phyloP scores from a whole-genome alignment of 257 asterid species.

The Petunia secreta region DNA sequence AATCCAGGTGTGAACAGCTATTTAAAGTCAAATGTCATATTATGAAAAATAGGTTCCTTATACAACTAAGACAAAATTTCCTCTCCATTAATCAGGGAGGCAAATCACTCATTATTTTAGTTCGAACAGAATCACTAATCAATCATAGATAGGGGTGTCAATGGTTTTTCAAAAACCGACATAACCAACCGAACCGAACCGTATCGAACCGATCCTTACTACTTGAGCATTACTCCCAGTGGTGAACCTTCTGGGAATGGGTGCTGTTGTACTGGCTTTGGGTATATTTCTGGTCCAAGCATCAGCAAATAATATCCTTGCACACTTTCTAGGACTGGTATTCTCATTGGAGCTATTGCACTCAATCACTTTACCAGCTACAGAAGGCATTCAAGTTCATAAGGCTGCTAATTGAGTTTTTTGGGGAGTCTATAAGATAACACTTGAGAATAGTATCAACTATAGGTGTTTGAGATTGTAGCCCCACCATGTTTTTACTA shows the following conservation, averaged over 20 bases:
- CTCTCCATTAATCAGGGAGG: too few relatives aligned
- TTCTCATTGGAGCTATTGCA: constrained; percentile 89
- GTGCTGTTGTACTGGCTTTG: constrained; percentile 90
- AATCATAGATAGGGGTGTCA: too few relatives aligned
- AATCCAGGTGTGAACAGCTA: too few relatives aligned
- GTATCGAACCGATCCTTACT: too few relatives aligned
- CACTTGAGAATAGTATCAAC: background rate
- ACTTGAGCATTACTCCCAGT: background rate
- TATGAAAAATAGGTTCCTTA: too few relatives aligned
- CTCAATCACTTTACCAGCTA: constrained; percentile 79
- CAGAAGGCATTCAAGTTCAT: constrained; percentile 65
- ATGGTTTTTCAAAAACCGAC: too few relatives aligned
- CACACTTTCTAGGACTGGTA: constrained; percentile 85
- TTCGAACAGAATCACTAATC: too few relatives aligned
- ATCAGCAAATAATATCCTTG: constrained; percentile 83
- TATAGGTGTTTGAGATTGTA: background rate
- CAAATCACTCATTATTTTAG: too few relatives aligned
- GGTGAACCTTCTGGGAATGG: constrained; percentile 85
- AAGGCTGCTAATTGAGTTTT: constrained; percentile 53
- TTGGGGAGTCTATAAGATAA: background rate
- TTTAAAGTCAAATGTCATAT: too few relatives aligned
- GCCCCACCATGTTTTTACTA: constrained; percentile 6
- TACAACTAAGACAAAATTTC: too few relatives aligned
- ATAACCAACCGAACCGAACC: too few relatives aligned
- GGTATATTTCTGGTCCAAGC: constrained; percentile 99